phyloP scores from a whole-genome alignment of 371 early-diverging fungal genomes.

The Mortierella sp. region DNA sequence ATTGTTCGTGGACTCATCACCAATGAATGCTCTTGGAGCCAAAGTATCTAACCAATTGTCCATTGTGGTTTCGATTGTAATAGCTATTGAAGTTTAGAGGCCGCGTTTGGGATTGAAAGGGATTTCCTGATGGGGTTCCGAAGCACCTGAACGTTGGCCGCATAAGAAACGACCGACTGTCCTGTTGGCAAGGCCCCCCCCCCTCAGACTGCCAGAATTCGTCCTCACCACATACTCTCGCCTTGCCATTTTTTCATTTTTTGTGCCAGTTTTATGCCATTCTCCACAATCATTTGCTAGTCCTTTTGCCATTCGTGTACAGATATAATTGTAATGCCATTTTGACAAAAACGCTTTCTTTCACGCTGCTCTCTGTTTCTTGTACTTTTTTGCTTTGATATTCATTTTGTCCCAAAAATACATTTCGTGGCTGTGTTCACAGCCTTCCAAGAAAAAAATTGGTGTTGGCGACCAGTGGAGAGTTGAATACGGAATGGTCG shows the following conservation, averaged over 20 bases:
- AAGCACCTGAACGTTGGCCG: constrained; percentile 37
- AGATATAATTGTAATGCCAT: too few relatives aligned
- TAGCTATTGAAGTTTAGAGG: constrained; percentile 47
- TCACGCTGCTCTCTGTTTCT: too few relatives aligned
- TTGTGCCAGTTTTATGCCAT: not conserved
- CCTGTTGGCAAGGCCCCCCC: not conserved
- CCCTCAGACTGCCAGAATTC: not conserved
- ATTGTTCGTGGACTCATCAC: not conserved
- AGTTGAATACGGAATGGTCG: not conserved
- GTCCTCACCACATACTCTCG: not conserved
- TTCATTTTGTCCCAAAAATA: not conserved
- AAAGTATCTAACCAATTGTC: not conserved
- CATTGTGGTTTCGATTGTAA: not conserved
- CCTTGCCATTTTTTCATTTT: not conserved
- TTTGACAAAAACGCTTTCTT: too few relatives aligned
- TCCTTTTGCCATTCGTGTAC: too few relatives aligned
- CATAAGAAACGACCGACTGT: constrained; percentile 12
- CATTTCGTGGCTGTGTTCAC: constrained; percentile 3
- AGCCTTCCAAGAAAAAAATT: not conserved
- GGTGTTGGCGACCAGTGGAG: not conserved
- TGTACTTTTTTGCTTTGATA: too few relatives aligned
- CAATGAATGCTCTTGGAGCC: too few relatives aligned
- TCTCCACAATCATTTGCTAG: too few relatives aligned
- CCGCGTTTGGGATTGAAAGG: constrained; percentile 48
- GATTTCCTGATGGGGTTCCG: constrained; percentile 33